These are phyloP conservation scores for Sicyos baderoa DNA, from an alignment of 306 rosid species.

Conservation along the genomic window DNA sequence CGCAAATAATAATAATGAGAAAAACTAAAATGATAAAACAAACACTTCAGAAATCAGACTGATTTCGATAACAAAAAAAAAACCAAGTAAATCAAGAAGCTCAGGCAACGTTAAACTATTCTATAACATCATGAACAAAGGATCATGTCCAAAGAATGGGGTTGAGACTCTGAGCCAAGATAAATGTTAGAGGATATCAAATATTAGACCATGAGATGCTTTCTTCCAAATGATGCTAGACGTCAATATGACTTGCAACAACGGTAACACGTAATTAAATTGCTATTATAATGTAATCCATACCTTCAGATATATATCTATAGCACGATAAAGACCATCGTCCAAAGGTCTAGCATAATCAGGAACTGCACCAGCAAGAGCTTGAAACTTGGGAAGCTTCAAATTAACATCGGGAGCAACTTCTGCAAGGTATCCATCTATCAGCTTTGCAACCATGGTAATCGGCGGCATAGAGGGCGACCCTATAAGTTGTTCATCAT, in stretches of 20 bases:
- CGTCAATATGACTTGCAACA: background rate
- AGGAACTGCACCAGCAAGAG: slow-evolving; percentile 91
- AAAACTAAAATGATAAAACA: background rate
- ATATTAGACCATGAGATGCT: background rate
- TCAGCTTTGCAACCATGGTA: slow-evolving; percentile 87
- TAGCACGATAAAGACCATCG: slow-evolving; percentile 92
- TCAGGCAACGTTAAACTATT: background rate
- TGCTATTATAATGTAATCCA: slow-evolving; percentile 1
- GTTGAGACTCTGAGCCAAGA: background rate
- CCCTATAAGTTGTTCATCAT: slow-evolving; percentile 76
- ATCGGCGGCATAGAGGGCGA: slow-evolving; percentile 90
- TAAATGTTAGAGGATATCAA: slow-evolving; percentile 2
- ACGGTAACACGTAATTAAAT: background rate
- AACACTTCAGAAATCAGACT: background rate
- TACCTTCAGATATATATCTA: slow-evolving; percentile 95
- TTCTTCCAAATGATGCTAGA: background rate
- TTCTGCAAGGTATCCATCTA: slow-evolving; percentile 96
- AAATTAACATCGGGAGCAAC: slow-evolving; percentile 95
- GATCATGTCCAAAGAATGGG: background rate
- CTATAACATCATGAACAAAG: background rate
- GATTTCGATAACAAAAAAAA: background rate
- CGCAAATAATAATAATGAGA: slow-evolving; percentile 1
- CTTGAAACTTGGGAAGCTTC: slow-evolving; percentile 81
- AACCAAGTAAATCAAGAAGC: background rate
- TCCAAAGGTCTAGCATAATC: slow-evolving; percentile 93